Conservation (phyloP, 495 filamentous ascomycete genomes). For the Penicillium nucicola region DNA sequence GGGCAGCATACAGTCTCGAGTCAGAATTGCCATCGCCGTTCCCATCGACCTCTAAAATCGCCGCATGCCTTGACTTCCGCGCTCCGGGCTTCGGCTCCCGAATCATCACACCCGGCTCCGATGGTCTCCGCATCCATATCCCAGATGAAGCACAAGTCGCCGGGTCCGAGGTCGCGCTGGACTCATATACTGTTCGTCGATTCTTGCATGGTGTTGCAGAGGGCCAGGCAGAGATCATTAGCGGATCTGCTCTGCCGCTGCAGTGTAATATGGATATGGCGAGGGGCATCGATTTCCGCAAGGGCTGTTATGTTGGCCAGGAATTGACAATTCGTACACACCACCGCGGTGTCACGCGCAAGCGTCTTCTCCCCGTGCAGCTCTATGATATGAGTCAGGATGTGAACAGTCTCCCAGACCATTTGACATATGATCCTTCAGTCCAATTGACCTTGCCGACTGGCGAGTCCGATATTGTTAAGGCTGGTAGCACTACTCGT, state of each 20-base stretch:
- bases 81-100: constrained; percentile 68
- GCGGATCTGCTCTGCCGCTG: constrained; percentile 67
- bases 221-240: constrained; percentile 72
- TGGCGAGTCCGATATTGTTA: constrained; percentile 42
- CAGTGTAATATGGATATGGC: constrained; percentile 84
- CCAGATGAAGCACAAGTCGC: constrained; percentile 34
- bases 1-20: constrained; percentile 45
- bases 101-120: constrained; percentile 44
- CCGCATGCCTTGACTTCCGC: constrained; percentile 57
- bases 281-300: constrained; percentile 82
- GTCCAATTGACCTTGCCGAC: constrained; percentile 26
- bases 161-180: constrained; percentile 33
- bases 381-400: constrained; percentile 53
- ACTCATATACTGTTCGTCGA: constrained; percentile 63
- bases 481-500: constrained; percentile 33
- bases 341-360: constrained; percentile 89
- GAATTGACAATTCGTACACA: constrained; percentile 93
- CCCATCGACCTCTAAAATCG: constrained; percentile 18
- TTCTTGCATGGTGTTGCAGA: constrained; percentile 80
- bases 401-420: constrained; percentile 31
- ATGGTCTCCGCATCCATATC: constrained; percentile 36
- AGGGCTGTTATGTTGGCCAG: constrained; percentile 96
- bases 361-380: constrained; percentile 80
- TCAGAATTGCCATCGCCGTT: constrained; percentile 31
- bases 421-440: constrained; percentile 51